phyloP scores from a whole-genome alignment of 441 rosid genomes.

The Cnidoscolus chayamansa region DNA sequence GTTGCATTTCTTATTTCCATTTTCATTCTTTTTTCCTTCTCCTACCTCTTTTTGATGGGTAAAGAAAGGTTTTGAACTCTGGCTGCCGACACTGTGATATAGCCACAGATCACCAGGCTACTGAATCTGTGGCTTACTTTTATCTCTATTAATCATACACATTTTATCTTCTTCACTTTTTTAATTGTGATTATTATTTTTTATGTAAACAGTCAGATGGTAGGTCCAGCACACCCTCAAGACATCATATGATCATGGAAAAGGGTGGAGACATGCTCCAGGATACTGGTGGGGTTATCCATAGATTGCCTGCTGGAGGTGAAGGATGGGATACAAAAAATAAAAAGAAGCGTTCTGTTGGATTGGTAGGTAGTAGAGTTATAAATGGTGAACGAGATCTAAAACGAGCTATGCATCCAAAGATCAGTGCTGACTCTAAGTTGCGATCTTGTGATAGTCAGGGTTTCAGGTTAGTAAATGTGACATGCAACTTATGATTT shows the following conservation, averaged over 20 bases:
- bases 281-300: conserved; percentile 49
- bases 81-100: background rate
- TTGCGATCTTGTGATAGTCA: conserved; percentile 63
- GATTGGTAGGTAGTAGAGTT: conserved; percentile 61
- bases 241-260: conserved; percentile 55
- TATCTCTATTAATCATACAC: background rate
- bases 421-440: conserved; percentile 62
- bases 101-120: background rate
- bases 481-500: background rate
- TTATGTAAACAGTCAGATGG: conserved; percentile 48
- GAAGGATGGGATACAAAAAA: conserved; percentile 94
- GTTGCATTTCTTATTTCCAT: background rate
- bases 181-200: background rate
- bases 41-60: background rate
- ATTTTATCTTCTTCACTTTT: conserved; percentile 2
- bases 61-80: background rate
- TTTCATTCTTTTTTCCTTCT: background rate
- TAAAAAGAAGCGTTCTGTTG: conserved; percentile 91
- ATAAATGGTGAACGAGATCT: conserved; percentile 53
- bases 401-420: conserved; percentile 54
- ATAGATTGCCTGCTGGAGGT: conserved; percentile 72
- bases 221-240: conserved; percentile 41
- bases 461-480: conserved; percentile 57
- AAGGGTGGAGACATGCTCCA: conserved; percentile 62
- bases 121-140: background rate